Evolutionary conservation across 2,329 filamentous ascomycete genomes (phyloP), one percentile per base, ranked within the genome.

Genomic region (Sarocladium brachiariae): DNA sequence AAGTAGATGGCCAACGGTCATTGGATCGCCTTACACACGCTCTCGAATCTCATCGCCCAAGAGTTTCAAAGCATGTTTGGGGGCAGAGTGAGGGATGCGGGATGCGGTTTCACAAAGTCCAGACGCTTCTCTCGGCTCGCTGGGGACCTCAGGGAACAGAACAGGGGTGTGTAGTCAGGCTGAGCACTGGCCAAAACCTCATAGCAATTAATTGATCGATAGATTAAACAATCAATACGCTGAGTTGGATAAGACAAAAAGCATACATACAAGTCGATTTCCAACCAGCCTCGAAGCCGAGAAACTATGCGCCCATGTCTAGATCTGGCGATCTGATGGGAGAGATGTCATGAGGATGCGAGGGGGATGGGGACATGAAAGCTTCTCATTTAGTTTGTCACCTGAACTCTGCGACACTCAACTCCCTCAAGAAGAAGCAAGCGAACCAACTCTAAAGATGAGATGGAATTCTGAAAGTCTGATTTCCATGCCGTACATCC

Each of bases 1-100:
- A 31, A 21, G 25, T 6, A 13, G 4, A 31, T n/a, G 19, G n/a
- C 3, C 10, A n/a, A 5, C 14, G 10, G 9, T 47, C 25, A 47
- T 47, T 47, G 43, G 43, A 18, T 21, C 18, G 43, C 43, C 43
- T 23, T 47, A 47, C 43, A 23, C 31, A 24, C 25, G 43, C 27
- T 47, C 43, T 19, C 24, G 11, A 16, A 21, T 7, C 21, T 25
- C 43, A 47, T 33, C 27, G 24, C 43, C n/a, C 16, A 21, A 33
- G 25, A 19, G 43, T 47, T 47, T 47, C 43, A 47, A 47, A 25
- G 43, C 43, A 47, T 47, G 43, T 47, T 47, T 47, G 24, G 43
- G 27, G 43, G 8, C 25, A 16, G 19, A 25, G 25, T 25, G 39
- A 43, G 19, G 27, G 21, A 6, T 43, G n/a, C 39, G 25, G 21